These are phyloP conservation scores for Eimeria maxima DNA, from an alignment of 169 alveolate species.

Conservation along the genomic window DNA sequence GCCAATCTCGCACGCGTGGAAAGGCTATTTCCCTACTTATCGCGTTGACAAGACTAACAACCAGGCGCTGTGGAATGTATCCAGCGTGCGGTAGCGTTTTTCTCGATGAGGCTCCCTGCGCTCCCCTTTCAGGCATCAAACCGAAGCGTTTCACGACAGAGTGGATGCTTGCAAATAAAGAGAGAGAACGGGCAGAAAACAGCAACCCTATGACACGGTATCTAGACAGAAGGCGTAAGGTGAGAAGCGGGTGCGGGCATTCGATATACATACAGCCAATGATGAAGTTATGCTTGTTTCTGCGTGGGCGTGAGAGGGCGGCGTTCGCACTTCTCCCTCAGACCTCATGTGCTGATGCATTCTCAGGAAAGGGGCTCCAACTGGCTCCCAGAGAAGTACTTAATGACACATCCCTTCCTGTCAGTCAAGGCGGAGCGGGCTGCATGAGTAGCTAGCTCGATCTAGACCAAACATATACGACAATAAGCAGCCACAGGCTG, in stretches of 20 bases:
- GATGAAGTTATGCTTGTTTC: not conserved
- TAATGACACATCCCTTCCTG: constrained; percentile 92
- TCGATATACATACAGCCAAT: not conserved
- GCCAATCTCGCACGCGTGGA: not conserved
- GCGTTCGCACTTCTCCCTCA: not conserved
- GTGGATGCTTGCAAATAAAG: constrained; percentile 94
- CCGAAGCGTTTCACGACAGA: constrained; percentile 94
- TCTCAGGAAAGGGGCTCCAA: constrained; percentile 93
- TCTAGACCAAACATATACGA: not conserved
- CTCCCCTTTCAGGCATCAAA: constrained; percentile 87
- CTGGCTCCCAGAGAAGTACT: constrained; percentile 91
- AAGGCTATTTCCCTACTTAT: not conserved
- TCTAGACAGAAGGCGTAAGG: constrained; percentile 91
- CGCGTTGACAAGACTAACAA: not conserved
- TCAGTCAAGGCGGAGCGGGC: constrained; percentile 12
- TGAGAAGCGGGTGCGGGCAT: constrained; percentile 5
- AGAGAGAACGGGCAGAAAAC: constrained; percentile 94
- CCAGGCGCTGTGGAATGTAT: not conserved
- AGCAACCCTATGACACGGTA: constrained; percentile 93
- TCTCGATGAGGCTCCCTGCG: not conserved
- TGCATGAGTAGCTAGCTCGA: not conserved
- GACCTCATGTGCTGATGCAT: not conserved
- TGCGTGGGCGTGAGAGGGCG: not conserved
- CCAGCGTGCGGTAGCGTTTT: not conserved
- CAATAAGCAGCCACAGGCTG: not conserved